A percentile compares a stretch with the other conserved stretches of the same genome.
Evolutionary conservation across 2,329 filamentous ascomycete species (phyloP).

Genomic region (Pseudopithomyces chartarum): DNA sequence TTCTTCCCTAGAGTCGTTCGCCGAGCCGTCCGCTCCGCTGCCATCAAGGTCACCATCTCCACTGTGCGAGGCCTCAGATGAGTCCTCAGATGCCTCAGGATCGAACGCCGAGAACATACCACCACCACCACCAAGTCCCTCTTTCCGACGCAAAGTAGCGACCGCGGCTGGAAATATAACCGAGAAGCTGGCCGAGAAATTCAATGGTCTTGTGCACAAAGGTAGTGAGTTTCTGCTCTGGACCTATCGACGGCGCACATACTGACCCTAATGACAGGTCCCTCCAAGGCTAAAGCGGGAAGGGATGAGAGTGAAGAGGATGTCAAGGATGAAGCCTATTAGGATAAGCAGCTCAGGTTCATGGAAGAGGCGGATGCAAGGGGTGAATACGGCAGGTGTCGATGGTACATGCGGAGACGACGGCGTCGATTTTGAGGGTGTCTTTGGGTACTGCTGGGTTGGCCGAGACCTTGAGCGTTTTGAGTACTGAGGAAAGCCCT

Average conservation of each 20-base stretch:
- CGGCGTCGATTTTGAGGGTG: too few relatives aligned
- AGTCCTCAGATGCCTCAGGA: background rate
- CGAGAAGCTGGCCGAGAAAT: background rate
- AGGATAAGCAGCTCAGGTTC: background rate
- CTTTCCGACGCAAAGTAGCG: background rate
- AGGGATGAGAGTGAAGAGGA: background rate
- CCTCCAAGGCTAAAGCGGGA: background rate
- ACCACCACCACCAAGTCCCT: background rate
- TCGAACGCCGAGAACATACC: background rate
- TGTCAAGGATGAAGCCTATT: background rate
- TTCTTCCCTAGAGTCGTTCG: too few relatives aligned
- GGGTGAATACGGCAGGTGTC: too few relatives aligned
- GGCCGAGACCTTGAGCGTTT: too few relatives aligned
- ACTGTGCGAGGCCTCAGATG: too few relatives aligned
- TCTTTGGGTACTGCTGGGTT: too few relatives aligned
- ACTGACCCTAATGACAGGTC: background rate
- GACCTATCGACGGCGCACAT: background rate
- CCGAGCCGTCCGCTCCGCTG: too few relatives aligned
- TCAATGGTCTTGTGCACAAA: background rate
- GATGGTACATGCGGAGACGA: too few relatives aligned
- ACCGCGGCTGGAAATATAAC: background rate
- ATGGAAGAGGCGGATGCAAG: background rate
- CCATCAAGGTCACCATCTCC: background rate
- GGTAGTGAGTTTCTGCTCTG: background rate
- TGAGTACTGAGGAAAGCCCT: too few relatives aligned